phyloP scores from a whole-genome alignment of 208 protist genomes.

The Crithidia mellificae region DNA sequence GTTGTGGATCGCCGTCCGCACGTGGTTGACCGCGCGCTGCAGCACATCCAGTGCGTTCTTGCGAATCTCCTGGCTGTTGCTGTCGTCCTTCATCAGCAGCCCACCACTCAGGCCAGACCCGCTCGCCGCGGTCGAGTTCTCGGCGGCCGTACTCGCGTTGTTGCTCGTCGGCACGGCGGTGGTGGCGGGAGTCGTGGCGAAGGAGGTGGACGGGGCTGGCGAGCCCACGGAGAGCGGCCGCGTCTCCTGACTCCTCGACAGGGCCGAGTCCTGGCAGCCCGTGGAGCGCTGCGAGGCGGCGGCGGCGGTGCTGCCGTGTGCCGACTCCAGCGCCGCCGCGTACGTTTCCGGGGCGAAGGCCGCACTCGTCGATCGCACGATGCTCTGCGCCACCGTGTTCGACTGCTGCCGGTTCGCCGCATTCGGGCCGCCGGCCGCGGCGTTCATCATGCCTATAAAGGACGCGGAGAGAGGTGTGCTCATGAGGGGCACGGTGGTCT shows the following conservation, averaged over 20 bases:
- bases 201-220: not conserved
- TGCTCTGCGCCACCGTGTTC: constrained; percentile 23
- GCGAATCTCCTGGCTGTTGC: not conserved
- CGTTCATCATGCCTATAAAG: not conserved
- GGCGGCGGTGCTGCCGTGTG: too few relatives aligned
- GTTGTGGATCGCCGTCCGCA: constrained; percentile 12
- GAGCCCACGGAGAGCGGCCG: not conserved
- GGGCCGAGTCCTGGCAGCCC: not conserved
- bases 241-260: not conserved
- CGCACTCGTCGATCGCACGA: constrained; percentile 26
- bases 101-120: too few relatives aligned
- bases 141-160: too few relatives aligned
- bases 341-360: constrained; percentile 8
- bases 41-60: constrained; percentile 27
- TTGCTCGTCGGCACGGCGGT: not conserved
- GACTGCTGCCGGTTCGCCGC: constrained; percentile 14
- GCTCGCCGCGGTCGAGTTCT: too few relatives aligned
- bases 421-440: not conserved
- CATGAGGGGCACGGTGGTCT: constrained; percentile 16
- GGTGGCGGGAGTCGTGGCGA: not conserved
- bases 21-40: constrained; percentile 29
- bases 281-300: not conserved
- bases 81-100: too few relatives aligned
- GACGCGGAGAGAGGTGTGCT: constrained; percentile 11
- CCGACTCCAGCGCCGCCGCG: not conserved